phyloP scores from a whole-genome alignment of 331 rosid species.

The Rhamnella rubrinervis region DNA sequence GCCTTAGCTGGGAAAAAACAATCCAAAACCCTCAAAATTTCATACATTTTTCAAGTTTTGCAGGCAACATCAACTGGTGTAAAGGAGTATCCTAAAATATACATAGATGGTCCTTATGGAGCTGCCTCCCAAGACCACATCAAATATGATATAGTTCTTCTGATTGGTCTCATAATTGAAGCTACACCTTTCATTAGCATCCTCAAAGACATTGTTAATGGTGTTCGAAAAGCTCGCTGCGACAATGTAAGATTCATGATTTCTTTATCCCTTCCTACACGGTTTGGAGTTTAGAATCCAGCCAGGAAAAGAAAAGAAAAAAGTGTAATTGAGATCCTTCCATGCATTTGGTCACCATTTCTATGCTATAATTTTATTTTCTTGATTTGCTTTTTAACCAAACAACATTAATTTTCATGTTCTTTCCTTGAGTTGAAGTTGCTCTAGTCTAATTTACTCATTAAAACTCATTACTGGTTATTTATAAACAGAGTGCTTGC shows the following conservation, averaged over 20 bases:
- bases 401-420: not conserved
- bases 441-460: too few species aligned
- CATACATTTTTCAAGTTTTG: conserved; percentile 2
- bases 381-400: too few species aligned
- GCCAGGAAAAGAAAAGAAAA: too few species aligned
- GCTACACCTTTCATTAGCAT: conserved; percentile 90
- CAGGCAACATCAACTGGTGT: conserved; percentile 48
- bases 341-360: too few species aligned
- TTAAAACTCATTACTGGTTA: not conserved
- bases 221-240: conserved; percentile 23
- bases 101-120: conserved; percentile 90
- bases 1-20: not conserved
- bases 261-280: not conserved
- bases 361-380: too few species aligned
- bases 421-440: conserved; percentile 7
- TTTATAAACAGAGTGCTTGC: conserved; percentile 46
- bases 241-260: conserved; percentile 42
- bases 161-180: conserved; percentile 86
- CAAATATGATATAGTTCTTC: conserved; percentile 67
- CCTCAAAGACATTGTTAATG: conserved; percentile 65
- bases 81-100: conserved; percentile 55
- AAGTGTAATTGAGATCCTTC: too few species aligned
- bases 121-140: conserved; percentile 86
- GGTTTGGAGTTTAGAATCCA: not conserved
- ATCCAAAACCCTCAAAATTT: not conserved